Evolutionary conservation across 2,329 filamentous ascomycete species (phyloP), one percentile per base, ranked within the genome.

Genomic region (Colletotrichum scovillei): DNA sequence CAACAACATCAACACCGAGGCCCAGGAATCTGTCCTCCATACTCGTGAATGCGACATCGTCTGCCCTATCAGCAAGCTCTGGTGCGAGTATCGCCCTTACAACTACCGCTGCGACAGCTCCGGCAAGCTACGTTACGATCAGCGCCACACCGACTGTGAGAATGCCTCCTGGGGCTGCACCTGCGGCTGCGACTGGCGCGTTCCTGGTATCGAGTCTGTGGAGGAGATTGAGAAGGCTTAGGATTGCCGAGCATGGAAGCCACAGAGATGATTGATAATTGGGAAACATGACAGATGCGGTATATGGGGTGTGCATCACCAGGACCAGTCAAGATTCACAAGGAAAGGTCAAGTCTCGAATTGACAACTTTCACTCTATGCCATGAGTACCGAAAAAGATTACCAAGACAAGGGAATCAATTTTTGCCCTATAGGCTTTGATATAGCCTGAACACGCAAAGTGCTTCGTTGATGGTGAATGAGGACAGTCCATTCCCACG

Each of bases 101-200:
- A 65, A 57, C 32, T 65, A 65, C 32, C 32, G 35, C 26, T 65
- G 63, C 52, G 32, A 65, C 63, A 16, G 63, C 32, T 6, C 24
- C 11, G 63, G 63, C 32, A 22, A 42, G 16, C 53, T 72, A 11
- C 24, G 38, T 0, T 52, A 28, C n/a, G 59, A 53, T 24, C 9
- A 22, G 49, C 52, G 53, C 38, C 12, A 69, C 26, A 26, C 19
- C 14, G 53, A 69, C 57, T 72, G 69, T 26, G 69, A 72, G 58
- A 14, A 30, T 12, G 22, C 22, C 2, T 63, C 22, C 5, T n/a
- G 11, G 2, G 69, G 58, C 38, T 72, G 69, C 30, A 69, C 42
- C 32, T 72, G 69, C 30, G 30, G 26, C 32, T 72, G 69, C 30
- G 69, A 72, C 58, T 63, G 38, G 19, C 55, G 35, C 0, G 63